Percentiles rank a stretch among this genome's conserved stretches.
phyloP scores from a whole-genome alignment of 208 protist species.

The Vickermania ingenoplastis region DNA sequence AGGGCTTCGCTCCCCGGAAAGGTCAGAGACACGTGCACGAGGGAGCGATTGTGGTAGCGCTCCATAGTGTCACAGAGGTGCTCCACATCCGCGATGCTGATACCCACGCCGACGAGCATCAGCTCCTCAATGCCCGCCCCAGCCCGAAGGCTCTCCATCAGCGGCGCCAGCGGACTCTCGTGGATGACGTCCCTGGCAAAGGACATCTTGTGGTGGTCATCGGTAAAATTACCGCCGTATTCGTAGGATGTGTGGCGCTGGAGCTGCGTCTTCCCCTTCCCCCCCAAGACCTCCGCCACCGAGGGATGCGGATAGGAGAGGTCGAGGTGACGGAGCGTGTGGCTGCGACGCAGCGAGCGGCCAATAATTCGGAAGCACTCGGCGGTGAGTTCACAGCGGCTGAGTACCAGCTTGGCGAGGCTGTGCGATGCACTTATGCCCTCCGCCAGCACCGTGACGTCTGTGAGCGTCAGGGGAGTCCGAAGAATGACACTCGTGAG shows the following conservation, averaged over 20 bases:
- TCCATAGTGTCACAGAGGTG: slow-evolving; percentile 63
- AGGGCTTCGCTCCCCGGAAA: slow-evolving; percentile 32
- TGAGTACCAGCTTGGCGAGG: background rate
- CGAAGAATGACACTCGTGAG: background rate
- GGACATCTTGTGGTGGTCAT: background rate
- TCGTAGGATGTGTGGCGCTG: background rate
- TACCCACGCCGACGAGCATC: slow-evolving; percentile 41
- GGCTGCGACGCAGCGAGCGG: background rate
- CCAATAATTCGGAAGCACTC: background rate
- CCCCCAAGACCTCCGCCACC: background rate
- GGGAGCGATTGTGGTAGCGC: slow-evolving; percentile 28
- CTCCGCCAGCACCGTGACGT: background rate
- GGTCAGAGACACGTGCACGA: slow-evolving; percentile 44
- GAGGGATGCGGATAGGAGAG: background rate
- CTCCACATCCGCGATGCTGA: slow-evolving; percentile 52
- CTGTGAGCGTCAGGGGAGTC: background rate
- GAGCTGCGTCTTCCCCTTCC: background rate
- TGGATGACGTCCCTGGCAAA: slow-evolving; percentile 15
- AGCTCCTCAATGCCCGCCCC: slow-evolving; percentile 38
- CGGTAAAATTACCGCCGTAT: slow-evolving; percentile 4
- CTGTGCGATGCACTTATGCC: background rate
- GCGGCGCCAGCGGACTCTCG: slow-evolving; percentile 42
- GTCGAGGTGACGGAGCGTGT: background rate
- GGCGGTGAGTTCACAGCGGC: background rate
- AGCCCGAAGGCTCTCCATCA: slow-evolving; percentile 43